Evolutionary conservation across 2,329 filamentous ascomycete genomes (phyloP).

Genomic region (Dothistroma pini): DNA sequence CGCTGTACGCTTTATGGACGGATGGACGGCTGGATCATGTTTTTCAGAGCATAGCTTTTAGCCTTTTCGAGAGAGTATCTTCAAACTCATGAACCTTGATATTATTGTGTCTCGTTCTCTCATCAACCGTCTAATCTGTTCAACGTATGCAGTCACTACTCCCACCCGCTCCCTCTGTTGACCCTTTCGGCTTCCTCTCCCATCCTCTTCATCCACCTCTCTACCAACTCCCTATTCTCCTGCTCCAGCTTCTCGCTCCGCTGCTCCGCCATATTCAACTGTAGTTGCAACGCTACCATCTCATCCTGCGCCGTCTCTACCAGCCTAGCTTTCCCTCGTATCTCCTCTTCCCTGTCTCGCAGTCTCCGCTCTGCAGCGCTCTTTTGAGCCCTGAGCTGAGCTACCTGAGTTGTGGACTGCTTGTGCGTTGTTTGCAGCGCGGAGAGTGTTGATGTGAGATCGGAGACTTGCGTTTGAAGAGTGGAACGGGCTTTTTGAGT

Average conservation of each 20-base stretch:
- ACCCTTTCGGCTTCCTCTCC: conserved; percentile 81
- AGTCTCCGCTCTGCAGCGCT: conserved; percentile 61
- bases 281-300: conserved; percentile 79
- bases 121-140: not conserved
- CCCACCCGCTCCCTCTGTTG: conserved; percentile 54
- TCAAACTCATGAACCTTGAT: conserved; percentile 1
- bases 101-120: not conserved
- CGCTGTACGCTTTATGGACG: not conserved
- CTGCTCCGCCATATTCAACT: conserved; percentile 82
- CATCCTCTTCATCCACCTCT: conserved; percentile 88
- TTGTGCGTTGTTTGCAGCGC: conserved; percentile 58
- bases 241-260: conserved; percentile 66
- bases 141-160: conserved; percentile 5
- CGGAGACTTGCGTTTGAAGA: conserved; percentile 61
- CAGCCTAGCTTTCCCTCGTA: conserved; percentile 77
- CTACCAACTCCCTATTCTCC: conserved; percentile 86
- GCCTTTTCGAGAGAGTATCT: not conserved
- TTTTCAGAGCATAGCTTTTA: not conserved
- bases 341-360: conserved; percentile 79
- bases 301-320: conserved; percentile 90
- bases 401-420: conserved; percentile 59
- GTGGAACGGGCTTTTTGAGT: conserved; percentile 71
- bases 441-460: conserved; percentile 61
- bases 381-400: conserved; percentile 60
- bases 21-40: not conserved